phyloP scores from a whole-genome alignment of 1,139 yeast species.

The Wickerhamiella infanticola region DNA sequence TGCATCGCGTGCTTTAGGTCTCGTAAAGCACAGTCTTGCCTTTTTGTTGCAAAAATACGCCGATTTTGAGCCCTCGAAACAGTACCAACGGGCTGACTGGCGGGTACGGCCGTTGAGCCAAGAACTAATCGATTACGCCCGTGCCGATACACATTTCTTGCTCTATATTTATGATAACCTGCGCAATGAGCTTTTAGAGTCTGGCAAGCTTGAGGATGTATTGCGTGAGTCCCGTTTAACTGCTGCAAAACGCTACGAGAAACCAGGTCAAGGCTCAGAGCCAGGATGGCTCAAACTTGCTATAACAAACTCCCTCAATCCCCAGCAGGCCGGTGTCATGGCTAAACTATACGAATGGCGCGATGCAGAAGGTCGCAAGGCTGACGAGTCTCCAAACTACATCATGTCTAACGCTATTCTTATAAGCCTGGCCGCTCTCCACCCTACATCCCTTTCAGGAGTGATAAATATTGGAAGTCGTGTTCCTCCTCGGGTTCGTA shows the following conservation, averaged over 20 bases:
- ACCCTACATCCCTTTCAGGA: slow-evolving; percentile 45
- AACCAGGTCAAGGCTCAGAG: slow-evolving; percentile 22
- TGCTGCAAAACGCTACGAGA: slow-evolving; percentile 67
- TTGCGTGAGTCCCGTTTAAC: slow-evolving; percentile 64
- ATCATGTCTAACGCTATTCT: slow-evolving; percentile 73
- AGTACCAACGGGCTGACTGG: slow-evolving; percentile 97
- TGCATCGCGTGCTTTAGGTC: slow-evolving; percentile 65
- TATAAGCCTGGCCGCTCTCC: slow-evolving; percentile 41
- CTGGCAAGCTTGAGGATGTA: slow-evolving; percentile 37
- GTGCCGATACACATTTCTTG: slow-evolving; percentile 89
- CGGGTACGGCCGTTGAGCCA: slow-evolving; percentile 69
- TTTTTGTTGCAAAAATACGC: slow-evolving; percentile 69
- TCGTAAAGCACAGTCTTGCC: slow-evolving; percentile 75
- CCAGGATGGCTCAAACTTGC: slow-evolving; percentile 28
- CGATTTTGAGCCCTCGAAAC: slow-evolving; percentile 74
- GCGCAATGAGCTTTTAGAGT: slow-evolving; percentile 37
- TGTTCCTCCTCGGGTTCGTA: slow-evolving; percentile 42
- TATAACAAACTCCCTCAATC: slow-evolving; percentile 49
- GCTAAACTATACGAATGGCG: slow-evolving; percentile 67
- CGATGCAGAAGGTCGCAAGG: slow-evolving; percentile 52
- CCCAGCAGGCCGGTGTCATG: slow-evolving; percentile 39
- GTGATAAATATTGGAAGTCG: slow-evolving; percentile 38
- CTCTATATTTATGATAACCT: slow-evolving; percentile 66
- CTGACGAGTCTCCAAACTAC: slow-evolving; percentile 74
- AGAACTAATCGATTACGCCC: slow-evolving; percentile 74